Evolutionary conservation across 176 grass and related monocot species (phyloP), one percentile per base, ranked within the genome.

Genomic region (Zoysia japonica): DNA sequence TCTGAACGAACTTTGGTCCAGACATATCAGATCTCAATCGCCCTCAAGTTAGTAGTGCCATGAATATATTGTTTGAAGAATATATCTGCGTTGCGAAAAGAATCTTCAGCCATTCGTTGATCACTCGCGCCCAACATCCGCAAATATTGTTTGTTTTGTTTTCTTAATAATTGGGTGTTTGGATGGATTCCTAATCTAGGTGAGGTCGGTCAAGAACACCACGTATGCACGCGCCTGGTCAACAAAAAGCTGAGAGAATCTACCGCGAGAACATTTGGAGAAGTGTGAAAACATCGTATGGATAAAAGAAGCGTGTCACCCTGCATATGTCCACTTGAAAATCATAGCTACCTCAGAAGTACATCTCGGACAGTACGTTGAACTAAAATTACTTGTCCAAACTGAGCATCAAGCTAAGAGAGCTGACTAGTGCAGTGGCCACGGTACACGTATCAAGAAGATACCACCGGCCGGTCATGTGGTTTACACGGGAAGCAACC

Each of bases 401-500:
- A 44, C 7, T 78, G 17, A 45, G 51, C 7, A 79, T 13, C 41
- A 42, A 40, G 16, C 14, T 51, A 61, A 14, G 68, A 5, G 11
- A 7, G 76, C 36, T 68, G 11, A 67, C 10, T 70, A 68, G 5
- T 68, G 35, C 39, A 61, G 4, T 80, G 20, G 11, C 43, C 28
- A n/a, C 12, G 42, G 43, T 70, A 17, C 53, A 59, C 48, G 71
- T 39, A 80, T 66, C 78, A 84, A 73, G 39, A n/a, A 51, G 69
- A 72, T 72, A 71, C 69, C 71, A 78, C 51, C 28, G 28, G 45
- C 6, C 4, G 45, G 45, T 5, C 65, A 46, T 28, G 28, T 83
- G 43, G 65, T 65, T 62, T 70, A 77, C 47, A 76, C 43, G 9
- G 44, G n/a, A 82, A 86, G 70, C 70, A 51, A 86, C 68, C 17